Evolutionary conservation across 1,284 basidiomycete species (phyloP).

Genomic region (Ceratorhiza oryzae-sativae): DNA sequence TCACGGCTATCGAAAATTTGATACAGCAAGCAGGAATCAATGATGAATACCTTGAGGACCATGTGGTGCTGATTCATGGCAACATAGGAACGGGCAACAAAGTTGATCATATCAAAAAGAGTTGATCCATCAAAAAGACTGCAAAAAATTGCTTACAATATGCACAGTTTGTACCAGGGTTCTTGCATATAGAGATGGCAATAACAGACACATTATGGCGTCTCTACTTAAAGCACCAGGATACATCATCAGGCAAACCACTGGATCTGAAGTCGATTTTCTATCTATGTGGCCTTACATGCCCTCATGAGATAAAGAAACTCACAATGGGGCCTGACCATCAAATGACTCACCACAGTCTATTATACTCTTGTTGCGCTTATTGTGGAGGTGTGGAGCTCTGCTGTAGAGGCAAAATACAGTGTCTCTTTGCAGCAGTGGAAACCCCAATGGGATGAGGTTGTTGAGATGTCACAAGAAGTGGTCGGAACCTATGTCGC

Average conservation of each 20-base stretch:
- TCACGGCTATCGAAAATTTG: slow-evolving; percentile 45
- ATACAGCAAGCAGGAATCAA: slow-evolving; percentile 46
- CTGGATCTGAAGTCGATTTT: slow-evolving; percentile 40
- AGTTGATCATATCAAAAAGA: slow-evolving; percentile 39
- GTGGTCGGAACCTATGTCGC: slow-evolving; percentile 45
- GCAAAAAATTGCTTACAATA: slow-evolving; percentile 44
- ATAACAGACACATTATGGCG: slow-evolving; percentile 52
- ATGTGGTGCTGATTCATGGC: slow-evolving; percentile 44
- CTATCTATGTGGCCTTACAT: slow-evolving; percentile 43
- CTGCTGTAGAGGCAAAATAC: slow-evolving; percentile 32
- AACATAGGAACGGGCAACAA: slow-evolving; percentile 48
- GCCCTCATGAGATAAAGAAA: slow-evolving; percentile 49
- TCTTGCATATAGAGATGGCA: slow-evolving; percentile 56
- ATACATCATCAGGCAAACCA: neutral
- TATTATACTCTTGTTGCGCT: slow-evolving; percentile 48
- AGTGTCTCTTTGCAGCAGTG: slow-evolving; percentile 46
- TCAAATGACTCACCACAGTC: slow-evolving; percentile 51
- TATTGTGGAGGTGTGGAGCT: slow-evolving; percentile 47
- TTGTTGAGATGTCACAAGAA: slow-evolving; percentile 43
- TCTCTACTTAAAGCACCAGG: slow-evolving; percentile 40
- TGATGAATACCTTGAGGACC: neutral
- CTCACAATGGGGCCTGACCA: slow-evolving; percentile 50
- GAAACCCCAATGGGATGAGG: slow-evolving; percentile 44
- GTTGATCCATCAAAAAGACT: slow-evolving; percentile 46
- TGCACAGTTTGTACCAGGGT: slow-evolving; percentile 49